Evolutionary conservation across 179 eudicot species (phyloP).

Genomic region (Beta corolliflora): DNA sequence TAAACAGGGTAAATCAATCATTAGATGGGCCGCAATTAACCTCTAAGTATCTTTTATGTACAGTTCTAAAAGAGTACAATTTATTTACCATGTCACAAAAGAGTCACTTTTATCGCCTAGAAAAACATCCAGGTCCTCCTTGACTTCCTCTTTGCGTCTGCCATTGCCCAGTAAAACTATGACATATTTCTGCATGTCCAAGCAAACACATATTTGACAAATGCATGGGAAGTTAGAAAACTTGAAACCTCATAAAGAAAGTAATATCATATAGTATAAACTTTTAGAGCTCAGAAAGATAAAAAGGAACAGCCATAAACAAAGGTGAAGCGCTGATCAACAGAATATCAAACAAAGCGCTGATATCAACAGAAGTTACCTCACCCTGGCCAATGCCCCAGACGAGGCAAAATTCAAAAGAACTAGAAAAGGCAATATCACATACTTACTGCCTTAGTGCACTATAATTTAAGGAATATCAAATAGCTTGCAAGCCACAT

Average conservation of each 20-base stretch:
- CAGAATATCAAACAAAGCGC: not conserved
- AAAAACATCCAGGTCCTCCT: constrained; percentile 87
- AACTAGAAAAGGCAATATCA: not conserved
- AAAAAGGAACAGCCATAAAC: not conserved
- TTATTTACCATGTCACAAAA: constrained; percentile 75
- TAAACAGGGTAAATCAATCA: constrained; percentile 17
- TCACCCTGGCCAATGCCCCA: not conserved
- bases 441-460: no score
- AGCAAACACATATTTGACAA: constrained; percentile 3
- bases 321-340: not conserved
- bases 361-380: not conserved
- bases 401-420: not conserved
- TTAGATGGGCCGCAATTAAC: not conserved
- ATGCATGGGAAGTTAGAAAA: not conserved
- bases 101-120: constrained; percentile 85
- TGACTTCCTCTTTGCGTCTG: constrained; percentile 79
- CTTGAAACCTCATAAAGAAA: not conserved
- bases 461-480: not conserved
- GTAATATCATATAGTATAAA: not conserved
- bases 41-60: not conserved
- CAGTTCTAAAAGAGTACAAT: not conserved
- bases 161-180: constrained; percentile 94
- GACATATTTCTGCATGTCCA: constrained; percentile 79
- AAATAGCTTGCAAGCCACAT: not conserved
- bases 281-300: not conserved